Evolutionary conservation across 768 basidiomycete genomes (phyloP), one percentile per base, ranked within the genome.

Genomic region (Termitomyces heimii): DNA sequence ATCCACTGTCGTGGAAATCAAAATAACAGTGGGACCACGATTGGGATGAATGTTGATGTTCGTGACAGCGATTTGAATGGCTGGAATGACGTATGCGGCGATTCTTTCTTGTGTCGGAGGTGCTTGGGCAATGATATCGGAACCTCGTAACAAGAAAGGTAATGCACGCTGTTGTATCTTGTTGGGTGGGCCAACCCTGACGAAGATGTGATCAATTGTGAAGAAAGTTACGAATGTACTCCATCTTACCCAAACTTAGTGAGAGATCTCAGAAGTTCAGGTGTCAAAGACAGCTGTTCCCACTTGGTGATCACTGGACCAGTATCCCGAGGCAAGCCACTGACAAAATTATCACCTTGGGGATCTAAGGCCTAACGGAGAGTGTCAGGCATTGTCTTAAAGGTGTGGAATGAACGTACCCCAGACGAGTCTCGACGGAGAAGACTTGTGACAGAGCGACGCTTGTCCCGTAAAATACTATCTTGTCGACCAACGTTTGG

Each of bases 101-200:
- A 99, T 99, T 46, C 97, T 83, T 70, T 99, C 97, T 70, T 98
- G 96, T 0, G 97, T 98, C 0, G 97, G 95, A 47, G 97, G 97
- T 10, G 96, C 97, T 73, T 99, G 97, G 9, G 96, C 95, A 66
- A 99, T 98, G 67, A 98, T 98, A 65, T 99, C 97, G 37, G 93
- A 84, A 8, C 94, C 95, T 52, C 89, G 84, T 34, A 98, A 79
- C 58, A 99, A 83, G 75, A 98, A 98, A 7, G 97, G 97, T 50
- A 99, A 77, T 45, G 97, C 95, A 48, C 96, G 84, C 67, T 96
- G 94, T 72, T 98, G 97, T 62, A 99, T 97, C 77, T 99, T 99
- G 72, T 98, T 98, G 6, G 97, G 97, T 2, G 97, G 97, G 0
- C 96, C 95, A 60, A 98, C 88, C 42, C 94, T 95, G 65, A 26